Base-by-base conservation (phyloP, 192 early-diverging fungal genomes). In the Mortierella hygrophila region DNA sequence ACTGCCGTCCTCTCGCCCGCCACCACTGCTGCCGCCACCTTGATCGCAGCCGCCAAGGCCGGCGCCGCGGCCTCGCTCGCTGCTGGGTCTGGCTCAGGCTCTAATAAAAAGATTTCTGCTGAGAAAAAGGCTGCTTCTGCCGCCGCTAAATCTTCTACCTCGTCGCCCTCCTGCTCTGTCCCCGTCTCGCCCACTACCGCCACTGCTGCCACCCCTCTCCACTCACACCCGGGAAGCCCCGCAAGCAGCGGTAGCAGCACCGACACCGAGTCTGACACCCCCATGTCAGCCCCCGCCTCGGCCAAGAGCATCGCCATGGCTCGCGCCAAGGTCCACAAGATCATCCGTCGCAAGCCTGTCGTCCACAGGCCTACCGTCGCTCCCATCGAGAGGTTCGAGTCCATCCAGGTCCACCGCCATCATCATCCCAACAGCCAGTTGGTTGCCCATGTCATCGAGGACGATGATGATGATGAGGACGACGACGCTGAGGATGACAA, bases 41-140 rank as follows among this genome's bases (percentile, higher is more conserved):
- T 85, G 69, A 80, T 85, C 73, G 78, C 78, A 52, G 83, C 83
- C 29, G 78, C 70, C 35, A 85, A 77, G 49, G 78, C 83, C 13
- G 70, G 72, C 47, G 70, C 76, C 23, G n/a, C 47, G n/a, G 71
- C 74, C 10, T 76, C 82, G 4, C 52, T 42, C 73, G 49, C 73
- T 57, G 54, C 73, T 52, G 54, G 32, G 54, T 41, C n/a, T 29
- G 38, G 32, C 23, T 35, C 65, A 65, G 60, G 60, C 60, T 65
- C 60, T 65, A 65, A 65, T 65, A 83, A 72, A 52, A 77, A 74
- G 18, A 77, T 20, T 32, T 49, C 71, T 35, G 26, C 72, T 40
- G 65, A 74, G 8, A 83, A 68, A 57, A 79, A 83, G 63, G 44
- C 35, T 16, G 35, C 81, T 46, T 70, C 82, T 47, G 60, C 21